Conservation (phyloP, 805 yeast genomes). For the Yamadazyma laniorum region DNA sequence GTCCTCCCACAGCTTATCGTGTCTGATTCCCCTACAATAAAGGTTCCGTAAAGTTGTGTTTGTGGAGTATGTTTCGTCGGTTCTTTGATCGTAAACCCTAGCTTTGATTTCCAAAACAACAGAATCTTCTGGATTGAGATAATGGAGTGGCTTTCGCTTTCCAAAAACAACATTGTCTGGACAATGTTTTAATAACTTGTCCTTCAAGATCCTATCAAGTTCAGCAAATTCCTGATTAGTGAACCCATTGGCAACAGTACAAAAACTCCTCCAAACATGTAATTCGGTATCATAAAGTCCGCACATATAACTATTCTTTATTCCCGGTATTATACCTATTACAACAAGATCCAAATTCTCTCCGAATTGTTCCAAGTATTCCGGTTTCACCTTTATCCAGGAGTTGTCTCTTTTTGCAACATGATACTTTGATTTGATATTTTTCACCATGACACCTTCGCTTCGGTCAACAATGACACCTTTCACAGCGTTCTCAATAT, state of each 20-base stretch:
- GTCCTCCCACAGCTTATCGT: slow-evolving; percentile 62
- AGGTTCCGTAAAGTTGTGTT: slow-evolving; percentile 76
- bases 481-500: slow-evolving; percentile 55
- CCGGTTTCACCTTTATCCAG: slow-evolving; percentile 95
- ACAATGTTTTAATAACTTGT: slow-evolving; percentile 38
- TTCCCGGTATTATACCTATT: slow-evolving; percentile 74
- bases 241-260: slow-evolving; percentile 84
- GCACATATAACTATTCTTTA: slow-evolving; percentile 70
- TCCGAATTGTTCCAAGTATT: slow-evolving; percentile 80
- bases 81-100: slow-evolving; percentile 57
- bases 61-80: slow-evolving; percentile 50
- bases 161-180: slow-evolving; percentile 49
- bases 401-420: slow-evolving; percentile 50
- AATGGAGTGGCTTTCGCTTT: slow-evolving; percentile 57
- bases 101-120: slow-evolving; percentile 83
- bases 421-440: slow-evolving; percentile 54
- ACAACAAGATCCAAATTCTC: slow-evolving; percentile 79
- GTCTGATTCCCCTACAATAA: slow-evolving; percentile 63
- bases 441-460: slow-evolving; percentile 83
- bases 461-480: slow-evolving; percentile 59
- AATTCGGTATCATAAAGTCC: slow-evolving; percentile 55
- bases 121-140: slow-evolving; percentile 80
- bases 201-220: slow-evolving; percentile 55
- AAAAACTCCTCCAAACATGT: slow-evolving; percentile 59
- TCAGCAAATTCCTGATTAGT: slow-evolving; percentile 57